Base-by-base conservation (phyloP, 139 green algal genomes). In the Chlorella ohadii region DNA sequence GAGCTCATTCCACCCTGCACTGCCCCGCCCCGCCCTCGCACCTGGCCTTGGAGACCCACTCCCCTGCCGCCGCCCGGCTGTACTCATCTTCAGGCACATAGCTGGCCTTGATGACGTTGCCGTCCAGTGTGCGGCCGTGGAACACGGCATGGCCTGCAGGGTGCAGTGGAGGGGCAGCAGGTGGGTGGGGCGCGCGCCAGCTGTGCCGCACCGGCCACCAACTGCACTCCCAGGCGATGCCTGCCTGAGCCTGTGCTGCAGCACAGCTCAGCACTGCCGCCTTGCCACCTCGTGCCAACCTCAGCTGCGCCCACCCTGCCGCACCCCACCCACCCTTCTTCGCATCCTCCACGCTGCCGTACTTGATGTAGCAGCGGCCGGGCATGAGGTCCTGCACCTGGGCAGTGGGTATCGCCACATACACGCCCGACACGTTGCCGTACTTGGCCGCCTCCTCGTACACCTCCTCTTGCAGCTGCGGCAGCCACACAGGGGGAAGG, bases 51-150 rank as follows among this genome's bases (percentile, higher is more conserved):
- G 66, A 41, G 13, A 95, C 89, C 94, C 94, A 97, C 74, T 95
- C 87, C 6, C 91, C 92, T 0, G 57, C 73, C n/a, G 85, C 76
- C 47, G 94, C 92, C 12, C 85, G 68, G 55, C 87, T 33, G 78
- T 90, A 97, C 78, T 97, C 93, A 31, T 89, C 81, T 57, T 96
- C 93, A 6, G 83, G 81, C 31, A 93, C 89, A 70, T 51, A 90
- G 7, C 13, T 68, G 11, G 87, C 91, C n/a, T 86, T 91, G 67
- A 97, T 92, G 38, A 59, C 88, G 81, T 92, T 93, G 74, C 91
- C 93, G 73, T 98, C 94, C 77, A 98, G 95, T 31, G 88, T 86
- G 41, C 94, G 91, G 1, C 88, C 90, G 75, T 98, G 55, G 64
- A 94, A 92, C 11, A 91, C 64, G 25, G 22, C 17, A 0, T 61